Evolutionary conservation across 73 alveolate genomes (phyloP).

Genomic region (Paramecium sexaurelia): DNA sequence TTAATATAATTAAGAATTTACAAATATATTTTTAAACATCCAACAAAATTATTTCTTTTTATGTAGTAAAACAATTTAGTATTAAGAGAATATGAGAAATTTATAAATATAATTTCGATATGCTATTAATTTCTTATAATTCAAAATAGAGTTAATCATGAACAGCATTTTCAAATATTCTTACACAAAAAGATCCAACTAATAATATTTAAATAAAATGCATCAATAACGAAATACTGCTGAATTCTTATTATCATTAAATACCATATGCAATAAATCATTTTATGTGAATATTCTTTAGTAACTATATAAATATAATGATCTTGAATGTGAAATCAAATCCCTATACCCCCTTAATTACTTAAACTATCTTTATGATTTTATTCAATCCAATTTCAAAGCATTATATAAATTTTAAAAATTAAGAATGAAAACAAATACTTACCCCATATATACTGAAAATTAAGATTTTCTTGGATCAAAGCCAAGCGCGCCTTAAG

Average conservation of each 20-base stretch:
- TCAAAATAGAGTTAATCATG: conserved; percentile 58
- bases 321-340: conserved; percentile 59
- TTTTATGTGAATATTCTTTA: conserved; percentile 16
- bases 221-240: conserved; percentile 47
- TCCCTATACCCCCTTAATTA: no score
- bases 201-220: neutral
- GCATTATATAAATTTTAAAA: no score
- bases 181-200: conserved; percentile 62
- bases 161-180: conserved; percentile 58
- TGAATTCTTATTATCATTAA: conserved; percentile 53
- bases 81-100: no score
- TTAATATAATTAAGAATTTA: neutral
- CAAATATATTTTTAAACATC: neutral
- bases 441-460: no score
- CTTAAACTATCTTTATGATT: no score
- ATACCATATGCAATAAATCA: conserved; percentile 56
- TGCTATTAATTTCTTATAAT: neutral
- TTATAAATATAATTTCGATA: no score
- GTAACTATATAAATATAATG: conserved; percentile 50
- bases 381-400: no score
- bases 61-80: no score
- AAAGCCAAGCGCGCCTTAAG: no score
- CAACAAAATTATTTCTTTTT: no score
- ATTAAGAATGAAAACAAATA: no score
- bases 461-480: no score